Base-by-base conservation (phyloP, 192 early-diverging fungal species). In the Backusella morwellensis region DNA sequence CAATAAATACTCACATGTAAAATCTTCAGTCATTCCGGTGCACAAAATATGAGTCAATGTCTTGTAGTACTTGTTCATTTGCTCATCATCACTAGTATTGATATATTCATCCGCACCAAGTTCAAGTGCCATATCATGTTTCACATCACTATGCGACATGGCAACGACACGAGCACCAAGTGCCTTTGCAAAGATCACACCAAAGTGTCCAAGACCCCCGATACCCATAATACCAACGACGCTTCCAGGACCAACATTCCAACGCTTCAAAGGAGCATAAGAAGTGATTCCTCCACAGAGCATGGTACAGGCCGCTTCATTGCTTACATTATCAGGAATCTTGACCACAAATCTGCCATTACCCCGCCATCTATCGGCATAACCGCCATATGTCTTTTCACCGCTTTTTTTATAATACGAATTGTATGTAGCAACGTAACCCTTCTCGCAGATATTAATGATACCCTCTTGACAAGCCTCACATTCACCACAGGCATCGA, bases 261-360 rank as follows among this genome's bases (percentile, higher is more conserved):
- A 56, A 88, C 79, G 63, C 38, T 76, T 71, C 5, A 93, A 75
- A 44, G 91, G 82, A 42, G 78, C 67, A 69, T 78, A 92, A 6
- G 89, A 85, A 34, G 95, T 94, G 71, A 88, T 78, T 32, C 94
- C 95, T 47, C 92, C 94, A 79, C 95, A 96, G 73, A 96, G 72
- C n/a, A 96, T 82, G 19, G 93, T 91, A 7, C 90, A 89, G 11
- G 90, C 91, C 40, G 86, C 87, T 3, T 77, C 78, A 12, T 82
- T 78, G 7, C 75, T 81, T 70, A 89, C 80, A 15, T 42, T 56
- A 6, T 71, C 85, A 17, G 88, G 88, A 66, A 88, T 86, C 81
- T 85, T 86, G 89, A 86, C 92, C 34, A 79, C 85, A 74, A 87
- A 94, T 40, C 85, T 79, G 40, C 77, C 50, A 73, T 88, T 70